Percentiles rank a stretch among this genome's conserved stretches.
These are phyloP conservation scores for Fusarium anguioides DNA, from an alignment of 2,329 filamentous ascomycete genomes.

Conservation along the genomic window DNA sequence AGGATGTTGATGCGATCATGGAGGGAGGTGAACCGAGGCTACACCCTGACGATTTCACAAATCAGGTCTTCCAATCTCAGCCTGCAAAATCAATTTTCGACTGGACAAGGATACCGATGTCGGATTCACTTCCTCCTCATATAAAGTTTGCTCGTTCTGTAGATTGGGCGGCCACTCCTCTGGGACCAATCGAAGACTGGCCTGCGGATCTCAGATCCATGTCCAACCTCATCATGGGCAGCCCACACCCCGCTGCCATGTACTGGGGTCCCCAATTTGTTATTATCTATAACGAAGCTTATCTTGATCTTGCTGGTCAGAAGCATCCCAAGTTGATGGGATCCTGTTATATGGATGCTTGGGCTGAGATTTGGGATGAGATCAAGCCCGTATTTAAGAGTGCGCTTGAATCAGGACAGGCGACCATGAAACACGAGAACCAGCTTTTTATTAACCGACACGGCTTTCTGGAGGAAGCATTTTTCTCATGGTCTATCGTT, in stretches of 20 bases:
- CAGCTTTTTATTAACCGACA: conserved; percentile 77
- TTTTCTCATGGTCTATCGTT: conserved; percentile 85
- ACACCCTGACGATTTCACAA: conserved; percentile 57
- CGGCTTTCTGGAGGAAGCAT: conserved; percentile 80
- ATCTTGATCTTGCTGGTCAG: conserved; percentile 75
- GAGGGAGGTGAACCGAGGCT: conserved; percentile 43
- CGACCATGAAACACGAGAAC: conserved; percentile 87
- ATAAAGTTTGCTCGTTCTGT: conserved; percentile 77
- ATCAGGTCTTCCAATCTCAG: conserved; percentile 53
- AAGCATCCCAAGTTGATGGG: conserved; percentile 85
- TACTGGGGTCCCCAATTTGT: conserved; percentile 81
- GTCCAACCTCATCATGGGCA: conserved; percentile 85
- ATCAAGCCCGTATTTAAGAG: conserved; percentile 75
- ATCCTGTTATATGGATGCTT: conserved; percentile 73
- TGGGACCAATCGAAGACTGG: conserved; percentile 83
- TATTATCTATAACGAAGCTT: conserved; percentile 79
- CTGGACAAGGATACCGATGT: conserved; percentile 79
- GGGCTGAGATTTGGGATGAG: conserved; percentile 80
- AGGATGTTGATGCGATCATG: conserved; percentile 41
- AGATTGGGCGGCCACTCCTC: conserved; percentile 78
- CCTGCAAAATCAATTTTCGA: conserved; percentile 72
- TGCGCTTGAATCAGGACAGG: conserved; percentile 76
- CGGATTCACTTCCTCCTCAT: conserved; percentile 73
- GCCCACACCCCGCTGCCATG: conserved; percentile 78
- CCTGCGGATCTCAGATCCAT: conserved; percentile 76